Evolutionary conservation across 805 yeast genomes (phyloP).

Genomic region (Barnettozyma siamensis): DNA sequence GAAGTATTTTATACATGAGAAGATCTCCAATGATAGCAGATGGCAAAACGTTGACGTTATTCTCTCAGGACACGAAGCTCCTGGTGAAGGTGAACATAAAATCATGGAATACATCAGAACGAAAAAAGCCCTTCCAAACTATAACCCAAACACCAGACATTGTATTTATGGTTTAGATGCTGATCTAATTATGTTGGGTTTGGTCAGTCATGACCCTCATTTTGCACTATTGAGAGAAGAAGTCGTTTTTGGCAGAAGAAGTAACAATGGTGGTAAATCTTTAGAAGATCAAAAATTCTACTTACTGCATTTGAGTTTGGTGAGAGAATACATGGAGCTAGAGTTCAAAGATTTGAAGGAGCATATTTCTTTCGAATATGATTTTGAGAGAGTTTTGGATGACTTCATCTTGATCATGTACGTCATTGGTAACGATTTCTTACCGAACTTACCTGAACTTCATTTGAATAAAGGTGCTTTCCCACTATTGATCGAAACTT

Average conservation of each 20-base stretch:
- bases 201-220: conserved; percentile 98
- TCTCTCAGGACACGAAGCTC: conserved; percentile 92
- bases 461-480: conserved; percentile 94
- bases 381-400: conserved; percentile 85
- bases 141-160: conserved; percentile 91
- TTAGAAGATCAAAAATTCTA: conserved; percentile 77
- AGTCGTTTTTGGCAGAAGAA: conserved; percentile 71
- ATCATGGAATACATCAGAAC: conserved; percentile 92
- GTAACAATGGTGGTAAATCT: conserved; percentile 32
- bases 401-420: conserved; percentile 89
- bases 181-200: conserved; percentile 89
- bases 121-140: conserved; percentile 80
- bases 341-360: conserved; percentile 74
- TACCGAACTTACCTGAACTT: conserved; percentile 92
- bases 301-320: conserved; percentile 76
- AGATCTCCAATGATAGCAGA: conserved; percentile 82
- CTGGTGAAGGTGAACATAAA: conserved; percentile 99
- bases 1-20: conserved; percentile 89
- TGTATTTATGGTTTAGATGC: conserved; percentile 98
- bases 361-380: conserved; percentile 56
- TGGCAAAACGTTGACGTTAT: conserved; percentile 89
- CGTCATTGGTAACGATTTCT: conserved; percentile 96
- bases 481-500: conserved; percentile 84
- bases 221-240: conserved; percentile 92
- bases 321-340: conserved; percentile 84